phyloP scores from a whole-genome alignment of 192 early-diverging fungal species.

The Linnemannia hyalina region DNA sequence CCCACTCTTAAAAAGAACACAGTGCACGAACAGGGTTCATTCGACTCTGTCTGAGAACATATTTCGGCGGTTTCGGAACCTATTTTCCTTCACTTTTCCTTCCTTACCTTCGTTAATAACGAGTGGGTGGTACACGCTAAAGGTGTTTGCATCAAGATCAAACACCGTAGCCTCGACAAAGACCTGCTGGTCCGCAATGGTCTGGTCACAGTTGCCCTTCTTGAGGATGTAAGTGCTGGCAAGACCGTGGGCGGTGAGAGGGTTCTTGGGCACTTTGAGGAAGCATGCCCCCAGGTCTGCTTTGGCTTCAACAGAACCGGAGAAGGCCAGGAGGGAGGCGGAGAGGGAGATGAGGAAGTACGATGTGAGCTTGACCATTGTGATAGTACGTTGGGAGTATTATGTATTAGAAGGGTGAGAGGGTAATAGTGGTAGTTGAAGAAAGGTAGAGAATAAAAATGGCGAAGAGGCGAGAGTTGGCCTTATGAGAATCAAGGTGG shows the following conservation, averaged over 20 bases:
- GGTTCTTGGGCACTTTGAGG: constrained; percentile 35
- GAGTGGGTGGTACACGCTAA: constrained; percentile 38
- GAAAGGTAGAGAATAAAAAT: too few species aligned
- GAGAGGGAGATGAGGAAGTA: constrained; percentile 17
- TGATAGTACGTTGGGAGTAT: neutral
- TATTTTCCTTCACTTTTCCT: neutral
- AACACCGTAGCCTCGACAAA: constrained; percentile 48
- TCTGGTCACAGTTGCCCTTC: constrained; percentile 52
- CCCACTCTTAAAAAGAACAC: neutral
- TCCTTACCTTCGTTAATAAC: constrained; percentile 15
- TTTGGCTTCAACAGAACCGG: constrained; percentile 17
- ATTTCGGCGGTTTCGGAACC: neutral
- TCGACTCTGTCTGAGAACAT: too few species aligned
- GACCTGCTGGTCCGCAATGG: constrained; percentile 29
- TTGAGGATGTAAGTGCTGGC: constrained; percentile 42
- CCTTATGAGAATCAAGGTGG: too few species aligned
- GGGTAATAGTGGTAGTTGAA: too few species aligned
- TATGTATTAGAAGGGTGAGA: neutral
- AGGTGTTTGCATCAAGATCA: constrained; percentile 29
- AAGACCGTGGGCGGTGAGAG: constrained; percentile 28
- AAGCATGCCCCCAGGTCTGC: constrained; percentile 24
- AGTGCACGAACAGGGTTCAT: too few species aligned
- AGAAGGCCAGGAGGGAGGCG: neutral
- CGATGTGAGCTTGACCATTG: constrained; percentile 19
- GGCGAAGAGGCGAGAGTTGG: too few species aligned